Base-by-base conservation (phyloP, 495 filamentous ascomycete genomes). In the Talaromyces trachyspermus region DNA sequence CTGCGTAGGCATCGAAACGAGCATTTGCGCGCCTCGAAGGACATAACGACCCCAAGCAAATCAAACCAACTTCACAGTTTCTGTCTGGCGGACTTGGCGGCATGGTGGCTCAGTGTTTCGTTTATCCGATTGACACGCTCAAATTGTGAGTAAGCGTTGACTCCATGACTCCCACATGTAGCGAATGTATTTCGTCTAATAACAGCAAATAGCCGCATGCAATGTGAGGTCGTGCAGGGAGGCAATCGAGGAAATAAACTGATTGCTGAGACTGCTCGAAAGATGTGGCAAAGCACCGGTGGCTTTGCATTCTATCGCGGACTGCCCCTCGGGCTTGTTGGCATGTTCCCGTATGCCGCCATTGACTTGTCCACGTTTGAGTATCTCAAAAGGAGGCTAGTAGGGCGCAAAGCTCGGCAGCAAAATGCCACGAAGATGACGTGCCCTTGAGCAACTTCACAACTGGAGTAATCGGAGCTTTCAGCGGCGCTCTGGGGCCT, bases 311-410 rank as follows among this genome's bases (percentile, higher is more conserved):
- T 88, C 52, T 99, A 97, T 61, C 88, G 91, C 49, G 92, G 92
- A 14, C 78, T 97, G 26, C 87, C 88, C 0, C 85, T 96, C 71
- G 92, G 94, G 15, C 74, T 99, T 2, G 59, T 95, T 42, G 92
- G 92, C 60, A 95, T 97, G 82, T 97, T 97, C 58, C 92, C 92
- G 1, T 99, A 99, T 65, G 88, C 88, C 26, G 94, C 92, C 29
- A 92, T 99, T 62, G 92, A 99, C 60, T 80, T 99, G 50, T 85
- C 87, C 32, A 95, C 87, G 0, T 99, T 96, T 54, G 92, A 99
- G 65, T 81, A 89, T 41, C 73, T 95, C 46, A 99, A 99, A 70
- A 77, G 77, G 24, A 70, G 69, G 5, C 77, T 95, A 47, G 69
- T 81, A 2, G 70, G 69, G 8, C 80, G 81, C 35, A 85, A 89